Base-by-base conservation (phyloP, 2,329 filamentous ascomycete genomes). In the Hypoxylon sp. region DNA sequence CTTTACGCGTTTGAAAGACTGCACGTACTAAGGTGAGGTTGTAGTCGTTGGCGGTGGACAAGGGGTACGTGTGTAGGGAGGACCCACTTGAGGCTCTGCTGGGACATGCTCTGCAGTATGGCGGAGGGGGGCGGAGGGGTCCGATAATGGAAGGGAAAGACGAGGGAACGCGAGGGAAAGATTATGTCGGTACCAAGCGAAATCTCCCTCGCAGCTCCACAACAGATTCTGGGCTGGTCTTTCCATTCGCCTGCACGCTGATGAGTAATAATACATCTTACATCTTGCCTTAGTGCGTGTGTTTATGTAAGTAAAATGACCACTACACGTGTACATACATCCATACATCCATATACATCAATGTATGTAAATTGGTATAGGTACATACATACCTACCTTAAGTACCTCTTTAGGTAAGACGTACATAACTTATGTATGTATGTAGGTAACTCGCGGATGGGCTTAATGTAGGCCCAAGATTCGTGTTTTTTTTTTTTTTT, bases 11-110 rank as follows among this genome's bases (percentile, higher is more conserved):
- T 17, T 42, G 27, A 27, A 37, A 57, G 24, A 51, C 42, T 56
- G 59, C 44, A 56, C 13, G 32, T 50, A 47, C 42, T 24, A 24
- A 44, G 47, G 32, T 44, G 5, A 32, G 35, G 19, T 29, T 13
- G 15, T 50, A 32, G 31, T 50, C 2, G 29, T 32, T 37, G 54
- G 54, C 24, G 42, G 24, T 17, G 29, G 32, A 21, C 44, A 50
- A 39, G 46, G 55, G 55, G 7, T 58, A 58, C 55, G 44, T 58
- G 55, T 13, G 21, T 8, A 21, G 50, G 1, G 11, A 11, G 27
- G 39, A 31, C 19, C 39, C 39, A 35, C 39, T 47, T 56, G 54
- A 24, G 55, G 55, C 55, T 58, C 55, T 58, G 55, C 54, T 27
- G 24, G 24, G 24, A 27, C 3, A 27, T 27, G 24, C 24, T 27